phyloP scores from a whole-genome alignment of 805 yeast genomes.

The Yarrowia keelungensis region DNA sequence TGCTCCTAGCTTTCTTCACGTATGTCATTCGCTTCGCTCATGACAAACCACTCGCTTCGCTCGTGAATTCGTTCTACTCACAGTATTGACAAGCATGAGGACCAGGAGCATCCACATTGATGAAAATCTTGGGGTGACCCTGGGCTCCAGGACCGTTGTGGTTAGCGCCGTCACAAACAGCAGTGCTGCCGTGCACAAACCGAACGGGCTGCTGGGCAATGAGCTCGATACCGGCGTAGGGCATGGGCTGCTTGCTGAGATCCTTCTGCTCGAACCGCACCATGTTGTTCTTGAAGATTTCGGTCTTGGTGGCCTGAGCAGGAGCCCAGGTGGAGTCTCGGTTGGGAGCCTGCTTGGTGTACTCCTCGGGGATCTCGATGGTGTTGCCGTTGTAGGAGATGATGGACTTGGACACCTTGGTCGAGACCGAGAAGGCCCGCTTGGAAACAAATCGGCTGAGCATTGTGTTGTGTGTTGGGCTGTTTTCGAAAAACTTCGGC shows the following conservation, averaged over 20 bases:
- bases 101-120: conserved; percentile 78
- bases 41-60: background rate
- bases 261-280: conserved; percentile 78
- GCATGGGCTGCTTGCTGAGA: conserved; percentile 71
- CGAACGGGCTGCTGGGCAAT: conserved; percentile 76
- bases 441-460: conserved; percentile 30
- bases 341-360: conserved; percentile 74
- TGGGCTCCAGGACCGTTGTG: conserved; percentile 56
- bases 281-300: conserved; percentile 56
- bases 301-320: conserved; percentile 67
- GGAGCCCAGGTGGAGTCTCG: conserved; percentile 72
- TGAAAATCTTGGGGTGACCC: conserved; percentile 85
- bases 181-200: conserved; percentile 66
- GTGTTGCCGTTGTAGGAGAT: conserved; percentile 30
- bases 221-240: conserved; percentile 84
- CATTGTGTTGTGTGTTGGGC: conserved; percentile 18
- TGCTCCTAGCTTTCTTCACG: background rate
- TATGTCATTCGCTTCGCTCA: background rate
- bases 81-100: conserved; percentile 82
- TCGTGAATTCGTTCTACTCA: conserved; percentile 42
- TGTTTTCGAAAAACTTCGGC: background rate
- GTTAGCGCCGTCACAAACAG: conserved; percentile 75
- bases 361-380: conserved; percentile 38
- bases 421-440: conserved; percentile 38
- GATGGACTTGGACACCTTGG: conserved; percentile 34